Evolutionary conservation across 352 stramenopile genomes (phyloP).

Genomic region (Phytophthora macrochlamydospora): DNA sequence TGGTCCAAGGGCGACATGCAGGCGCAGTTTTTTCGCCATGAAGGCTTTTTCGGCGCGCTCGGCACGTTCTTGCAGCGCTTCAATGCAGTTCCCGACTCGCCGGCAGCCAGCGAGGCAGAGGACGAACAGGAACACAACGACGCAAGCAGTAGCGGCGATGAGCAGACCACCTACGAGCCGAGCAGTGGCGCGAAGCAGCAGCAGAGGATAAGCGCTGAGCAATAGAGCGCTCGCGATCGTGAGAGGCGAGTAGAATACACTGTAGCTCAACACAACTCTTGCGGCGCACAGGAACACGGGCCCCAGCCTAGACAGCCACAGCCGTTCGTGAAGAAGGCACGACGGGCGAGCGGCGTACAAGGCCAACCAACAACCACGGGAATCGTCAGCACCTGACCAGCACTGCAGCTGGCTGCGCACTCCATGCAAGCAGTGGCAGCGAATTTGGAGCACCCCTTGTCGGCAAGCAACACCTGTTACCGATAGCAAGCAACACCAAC

Average conservation of each 20-base stretch:
- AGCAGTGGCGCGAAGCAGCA: conserved; percentile 3
- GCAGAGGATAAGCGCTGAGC: background rate
- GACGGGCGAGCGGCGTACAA: too few species aligned
- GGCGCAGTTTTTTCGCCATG: conserved; percentile 94
- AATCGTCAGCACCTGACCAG: too few species aligned
- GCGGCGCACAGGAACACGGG: background rate
- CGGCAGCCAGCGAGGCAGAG: conserved; percentile 17
- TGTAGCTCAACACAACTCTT: background rate
- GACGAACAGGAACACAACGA: conserved; percentile 2
- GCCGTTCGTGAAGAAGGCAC: too few species aligned
- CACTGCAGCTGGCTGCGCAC: too few species aligned
- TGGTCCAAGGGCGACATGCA: conserved; percentile 94
- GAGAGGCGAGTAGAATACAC: background rate
- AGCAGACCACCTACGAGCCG: conserved; percentile 14
- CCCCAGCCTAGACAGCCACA: too few species aligned
- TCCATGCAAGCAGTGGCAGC: too few species aligned
- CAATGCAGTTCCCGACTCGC: conserved; percentile 17
- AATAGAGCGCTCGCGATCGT: background rate
- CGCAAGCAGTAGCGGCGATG: conserved; percentile 3
- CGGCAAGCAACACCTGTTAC: background rate
- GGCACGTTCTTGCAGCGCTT: conserved; percentile 91
- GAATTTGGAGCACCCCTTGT: too few species aligned
- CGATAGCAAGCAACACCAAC: background rate
- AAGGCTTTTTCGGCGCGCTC: conserved; percentile 98
- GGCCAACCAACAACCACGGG: too few species aligned